Conservation (phyloP, 2,329 filamentous ascomycete species). For the Talaromyces marneffei region DNA sequence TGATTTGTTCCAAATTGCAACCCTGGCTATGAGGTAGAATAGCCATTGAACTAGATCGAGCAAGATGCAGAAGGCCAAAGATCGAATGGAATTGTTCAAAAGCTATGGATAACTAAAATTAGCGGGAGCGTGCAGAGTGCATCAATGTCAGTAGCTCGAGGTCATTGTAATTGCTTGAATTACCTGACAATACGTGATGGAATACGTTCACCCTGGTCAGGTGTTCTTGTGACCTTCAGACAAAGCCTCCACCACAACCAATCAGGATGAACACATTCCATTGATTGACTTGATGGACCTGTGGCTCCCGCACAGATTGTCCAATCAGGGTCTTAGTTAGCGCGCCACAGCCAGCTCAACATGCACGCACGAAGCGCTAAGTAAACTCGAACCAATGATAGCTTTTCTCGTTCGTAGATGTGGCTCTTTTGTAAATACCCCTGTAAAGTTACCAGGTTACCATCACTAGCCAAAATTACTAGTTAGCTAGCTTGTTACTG, state of each 20-base stretch:
- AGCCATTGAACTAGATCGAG: not conserved
- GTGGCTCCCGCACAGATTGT: not conserved
- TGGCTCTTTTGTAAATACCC: not conserved
- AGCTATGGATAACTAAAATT: no score
- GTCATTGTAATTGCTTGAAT: not conserved
- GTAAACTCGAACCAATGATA: not conserved
- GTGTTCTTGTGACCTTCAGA: constrained; percentile 8
- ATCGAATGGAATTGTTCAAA: not conserved
- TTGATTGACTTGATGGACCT: not conserved
- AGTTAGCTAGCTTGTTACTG: not conserved
- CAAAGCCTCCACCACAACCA: not conserved
- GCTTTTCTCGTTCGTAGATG: not conserved
- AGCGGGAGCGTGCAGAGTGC: constrained; percentile 1
- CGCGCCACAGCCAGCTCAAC: constrained; percentile 9
- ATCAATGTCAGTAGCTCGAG: not conserved
- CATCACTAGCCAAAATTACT: not conserved
- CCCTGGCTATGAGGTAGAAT: not conserved
- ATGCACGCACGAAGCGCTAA: not conserved
- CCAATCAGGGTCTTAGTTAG: not conserved
- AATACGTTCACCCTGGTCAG: not conserved
- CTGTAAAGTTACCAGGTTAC: not conserved
- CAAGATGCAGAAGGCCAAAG: not conserved
- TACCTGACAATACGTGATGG: not conserved
- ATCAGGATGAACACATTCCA: not conserved
- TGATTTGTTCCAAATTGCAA: not conserved